Conservation (phyloP, 2,329 filamentous ascomycete species). For the Fusarium marasasianum region DNA sequence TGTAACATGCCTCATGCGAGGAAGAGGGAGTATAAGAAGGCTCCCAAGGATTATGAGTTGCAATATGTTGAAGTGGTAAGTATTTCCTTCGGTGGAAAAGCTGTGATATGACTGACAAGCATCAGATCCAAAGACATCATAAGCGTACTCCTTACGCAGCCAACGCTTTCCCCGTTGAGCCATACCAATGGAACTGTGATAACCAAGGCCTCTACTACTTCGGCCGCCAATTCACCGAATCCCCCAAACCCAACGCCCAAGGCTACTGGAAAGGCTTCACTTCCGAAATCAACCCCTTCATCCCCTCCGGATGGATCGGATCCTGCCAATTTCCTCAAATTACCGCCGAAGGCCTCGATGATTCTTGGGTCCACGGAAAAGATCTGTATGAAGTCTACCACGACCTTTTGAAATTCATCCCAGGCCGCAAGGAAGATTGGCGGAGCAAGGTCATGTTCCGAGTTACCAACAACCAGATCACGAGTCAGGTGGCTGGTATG, state of each 20-base stretch:
- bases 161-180: slow-evolving; percentile 80
- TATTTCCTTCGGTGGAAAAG: neutral
- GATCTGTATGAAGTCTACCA: slow-evolving; percentile 83
- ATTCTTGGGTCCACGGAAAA: slow-evolving; percentile 79
- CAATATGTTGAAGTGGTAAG: slow-evolving; percentile 79
- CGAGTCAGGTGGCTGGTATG: slow-evolving; percentile 81
- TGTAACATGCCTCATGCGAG: slow-evolving; percentile 92
- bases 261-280: slow-evolving; percentile 74
- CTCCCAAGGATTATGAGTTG: slow-evolving; percentile 67
- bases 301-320: slow-evolving; percentile 72
- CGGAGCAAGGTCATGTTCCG: slow-evolving; percentile 66
- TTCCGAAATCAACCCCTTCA: slow-evolving; percentile 72
- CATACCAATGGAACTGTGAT: slow-evolving; percentile 77
- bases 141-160: slow-evolving; percentile 83
- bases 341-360: slow-evolving; percentile 74
- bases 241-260: slow-evolving; percentile 58
- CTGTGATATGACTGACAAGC: neutral
- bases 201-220: slow-evolving; percentile 77
- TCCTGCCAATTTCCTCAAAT: slow-evolving; percentile 86
- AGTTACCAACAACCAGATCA: slow-evolving; percentile 85
- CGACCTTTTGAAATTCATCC: slow-evolving; percentile 73
- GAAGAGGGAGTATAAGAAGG: slow-evolving; percentile 67
- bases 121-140: slow-evolving; percentile 82
- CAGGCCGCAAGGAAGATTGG: slow-evolving; percentile 56
- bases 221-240: slow-evolving; percentile 61